Base-by-base conservation (phyloP, 129 eudicot genomes). In the Scalesia atractyloides region DNA sequence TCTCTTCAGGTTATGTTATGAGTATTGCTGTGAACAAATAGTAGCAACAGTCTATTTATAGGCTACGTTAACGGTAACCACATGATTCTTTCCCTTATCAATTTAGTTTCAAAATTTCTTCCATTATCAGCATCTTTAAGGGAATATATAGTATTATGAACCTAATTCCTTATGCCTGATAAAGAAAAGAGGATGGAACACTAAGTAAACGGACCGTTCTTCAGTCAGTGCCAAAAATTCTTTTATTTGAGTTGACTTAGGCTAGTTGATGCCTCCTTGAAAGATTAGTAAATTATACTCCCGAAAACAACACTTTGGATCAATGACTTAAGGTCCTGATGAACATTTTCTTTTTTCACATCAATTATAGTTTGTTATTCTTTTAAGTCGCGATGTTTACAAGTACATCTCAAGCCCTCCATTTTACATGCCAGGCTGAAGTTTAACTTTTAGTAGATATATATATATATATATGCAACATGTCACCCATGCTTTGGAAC, bases 221-320 rank as follows among this genome's bases (percentile, higher is more conserved):
- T 65, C 19, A 44, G 61, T 58, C 59, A 44, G 58, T 46, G 62
- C 49, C 60, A n/a, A 3, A 43, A 76, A 44, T 12, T 59, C 34
- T 76, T 41, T 39, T 50, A 57, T 26, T 49, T 50, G 68, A 54
- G 67, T 75, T 76, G 80, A 76, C 74, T 66, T 76, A 46, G 9
- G 36, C 64, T 44, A 76, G 7, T 20, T 75, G 39, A 54, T 19
- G 60, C 39, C 9, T n/a, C 17, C 22, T 41, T 47, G 20, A 48
- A 51, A 53, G 50, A 53, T 53, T 14, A n/a, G 36, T 34, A 53
- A 58, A 22, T 58, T 24, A 22, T 24, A 24, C 64, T 58, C 64
- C 64, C 3, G 13, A 58, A 24, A 36, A 24, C 34, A 36, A 24
- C 34, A 22, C 37, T 15, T 10, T 57, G 63, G 63, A 22, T 57